A percentile compares a stretch with the other conserved stretches of the same genome.
Evolutionary conservation across 768 basidiomycete genomes (phyloP).

Genomic region (Psilocybe azurescens): DNA sequence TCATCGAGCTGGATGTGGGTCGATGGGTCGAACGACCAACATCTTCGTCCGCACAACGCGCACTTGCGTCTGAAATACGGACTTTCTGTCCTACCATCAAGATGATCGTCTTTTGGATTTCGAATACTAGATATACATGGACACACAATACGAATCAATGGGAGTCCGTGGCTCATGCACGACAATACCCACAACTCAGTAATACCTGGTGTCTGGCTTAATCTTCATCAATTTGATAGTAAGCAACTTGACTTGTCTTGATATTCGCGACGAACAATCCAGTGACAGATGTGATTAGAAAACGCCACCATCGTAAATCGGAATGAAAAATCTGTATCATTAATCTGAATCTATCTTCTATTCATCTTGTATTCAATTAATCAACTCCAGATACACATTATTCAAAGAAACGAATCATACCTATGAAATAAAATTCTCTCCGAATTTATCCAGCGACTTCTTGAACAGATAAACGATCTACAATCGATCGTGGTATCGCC

Average conservation of each 20-base stretch:
- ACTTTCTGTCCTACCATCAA: constrained; percentile 9
- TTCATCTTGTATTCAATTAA: not conserved
- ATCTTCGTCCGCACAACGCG: not conserved
- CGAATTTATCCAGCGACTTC: too few relatives aligned
- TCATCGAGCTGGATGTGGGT: constrained; percentile 39
- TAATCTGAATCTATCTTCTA: not conserved
- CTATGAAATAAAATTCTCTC: too few relatives aligned
- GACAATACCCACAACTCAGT: constrained; percentile 16
- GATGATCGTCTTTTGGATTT: constrained; percentile 8
- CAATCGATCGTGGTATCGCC: too few relatives aligned
- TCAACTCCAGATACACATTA: not conserved
- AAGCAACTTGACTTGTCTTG: not conserved
- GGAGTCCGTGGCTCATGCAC: constrained; percentile 15
- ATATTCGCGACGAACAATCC: not conserved
- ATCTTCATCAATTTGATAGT: not conserved
- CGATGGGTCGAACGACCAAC: constrained; percentile 25
- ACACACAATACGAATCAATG: constrained; percentile 13
- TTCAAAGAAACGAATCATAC: not conserved
- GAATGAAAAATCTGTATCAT: not conserved
- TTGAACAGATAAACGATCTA: too few relatives aligned
- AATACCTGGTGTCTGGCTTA: constrained; percentile 17
- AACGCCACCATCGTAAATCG: not conserved
- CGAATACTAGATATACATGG: constrained; percentile 16
- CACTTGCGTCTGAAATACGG: constrained; percentile 7
- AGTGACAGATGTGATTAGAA: not conserved